Percentiles rank a stretch among this genome's conserved stretches.
Conservation (phyloP, 2,329 filamentous ascomycete genomes). For the Trichoderma semiorbis region DNA sequence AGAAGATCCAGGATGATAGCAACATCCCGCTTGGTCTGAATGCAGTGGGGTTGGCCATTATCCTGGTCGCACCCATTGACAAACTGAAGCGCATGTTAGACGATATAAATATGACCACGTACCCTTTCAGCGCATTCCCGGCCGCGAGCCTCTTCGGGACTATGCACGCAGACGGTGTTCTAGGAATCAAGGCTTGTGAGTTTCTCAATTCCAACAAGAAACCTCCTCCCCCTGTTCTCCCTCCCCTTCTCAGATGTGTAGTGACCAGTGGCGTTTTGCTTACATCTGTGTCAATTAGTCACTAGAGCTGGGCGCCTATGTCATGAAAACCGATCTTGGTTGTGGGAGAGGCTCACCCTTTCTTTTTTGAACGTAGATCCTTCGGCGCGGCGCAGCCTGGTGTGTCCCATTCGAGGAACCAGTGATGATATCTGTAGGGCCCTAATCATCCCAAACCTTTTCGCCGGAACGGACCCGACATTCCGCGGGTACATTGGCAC, state of each 20-base stretch:
- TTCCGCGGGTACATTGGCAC: neutral
- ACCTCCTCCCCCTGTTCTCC: no score
- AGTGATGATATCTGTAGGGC: neutral
- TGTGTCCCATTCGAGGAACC: neutral
- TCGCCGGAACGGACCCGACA: no score
- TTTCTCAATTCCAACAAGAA: neutral
- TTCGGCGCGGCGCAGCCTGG: neutral
- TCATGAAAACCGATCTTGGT: neutral
- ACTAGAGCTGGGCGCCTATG: neutral
- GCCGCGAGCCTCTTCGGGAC: neutral
- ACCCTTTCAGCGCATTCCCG: neutral
- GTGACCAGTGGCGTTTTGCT: neutral
- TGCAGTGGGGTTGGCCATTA: neutral
- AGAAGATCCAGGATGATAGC: neutral
- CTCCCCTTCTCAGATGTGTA: no score
- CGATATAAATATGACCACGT: neutral
- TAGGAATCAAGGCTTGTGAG: neutral
- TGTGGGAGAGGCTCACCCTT: no score
- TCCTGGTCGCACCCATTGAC: neutral
- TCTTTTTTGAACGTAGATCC: no score
- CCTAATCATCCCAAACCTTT: neutral
- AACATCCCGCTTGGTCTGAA: neutral
- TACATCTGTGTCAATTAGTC: neutral
- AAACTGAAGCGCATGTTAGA: neutral
- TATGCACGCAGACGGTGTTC: neutral